Base-by-base conservation (phyloP, 345 rosid species). In the Bruguiera parviflora region DNA sequence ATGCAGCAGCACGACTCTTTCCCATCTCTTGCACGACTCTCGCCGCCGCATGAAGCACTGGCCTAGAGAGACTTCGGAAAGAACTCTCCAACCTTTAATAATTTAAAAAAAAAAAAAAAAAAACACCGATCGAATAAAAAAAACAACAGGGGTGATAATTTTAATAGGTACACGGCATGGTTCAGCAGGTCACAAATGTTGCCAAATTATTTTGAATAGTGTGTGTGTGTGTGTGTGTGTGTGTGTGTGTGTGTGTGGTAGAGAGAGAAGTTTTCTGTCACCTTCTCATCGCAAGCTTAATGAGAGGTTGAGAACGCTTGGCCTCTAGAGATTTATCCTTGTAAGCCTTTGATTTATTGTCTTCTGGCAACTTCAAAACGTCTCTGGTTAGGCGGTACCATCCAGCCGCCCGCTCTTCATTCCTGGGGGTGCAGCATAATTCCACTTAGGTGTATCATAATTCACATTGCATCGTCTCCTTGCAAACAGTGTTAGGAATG, bases 1-100 rank as follows among this genome's bases (percentile, higher is more conserved):
- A 88, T 7, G 99, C 99, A 68, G 97, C 98, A 80, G 98, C 99
- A 31, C 98, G 81, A 72, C 99, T 90, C 84, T 82, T 95, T 64
- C 98, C 99, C 94, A 95, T 90, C 85, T 95, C 99, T 76, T 87
- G 99, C 66, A 95, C 99, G 73, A 95, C 96, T 82, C 98, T 86
- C 71, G 99, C 96, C 18, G 99, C 98, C 76, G 99, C 98, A 82
- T 95, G 99, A 72, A 95, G 96, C 39, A 87, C 98, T 53, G 99
- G 99, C 84, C 99, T 87, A 66, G 99, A 95, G 85, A 95, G 90
- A 85, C 94, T 95, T 71, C 98, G 98, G 49, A 95, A 92, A 77
- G 99, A 92, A 80, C 98, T 92, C 84, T 95, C 99, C 83, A 95
- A 81, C 88, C 99, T 95, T 21, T 10, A 8, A 27, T 27, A 27